These are phyloP conservation scores for Nicotiana attenuata DNA, from an alignment of 257 asterid genomes.

Conservation along the genomic window DNA sequence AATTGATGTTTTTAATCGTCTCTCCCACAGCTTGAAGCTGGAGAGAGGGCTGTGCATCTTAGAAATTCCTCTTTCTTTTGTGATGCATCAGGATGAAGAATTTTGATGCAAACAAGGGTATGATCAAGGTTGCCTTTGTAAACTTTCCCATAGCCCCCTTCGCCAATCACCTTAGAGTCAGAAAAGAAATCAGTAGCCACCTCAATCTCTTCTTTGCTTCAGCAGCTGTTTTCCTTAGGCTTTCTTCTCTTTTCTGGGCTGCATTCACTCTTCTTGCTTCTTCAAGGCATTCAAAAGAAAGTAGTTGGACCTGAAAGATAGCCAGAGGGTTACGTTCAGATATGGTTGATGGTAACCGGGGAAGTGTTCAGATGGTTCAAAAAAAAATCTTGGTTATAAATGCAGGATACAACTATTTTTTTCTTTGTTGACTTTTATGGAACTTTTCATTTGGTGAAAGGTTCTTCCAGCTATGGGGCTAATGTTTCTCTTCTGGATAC, in stretches of 20 bases:
- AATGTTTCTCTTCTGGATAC: too few relatives aligned
- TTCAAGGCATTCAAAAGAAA: slow-evolving; percentile 72
- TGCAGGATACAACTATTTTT: too few relatives aligned
- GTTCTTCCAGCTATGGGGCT: too few relatives aligned
- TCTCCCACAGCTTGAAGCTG: too few relatives aligned
- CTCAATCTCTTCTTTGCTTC: slow-evolving; percentile 52
- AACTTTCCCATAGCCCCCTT: slow-evolving; percentile 84
- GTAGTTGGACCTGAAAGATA: slow-evolving; percentile 50
- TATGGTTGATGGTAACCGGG: neutral
- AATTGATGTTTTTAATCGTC: too few relatives aligned
- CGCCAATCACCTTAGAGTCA: slow-evolving; percentile 59
- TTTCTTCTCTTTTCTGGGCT: slow-evolving; percentile 66
- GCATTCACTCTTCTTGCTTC: slow-evolving; percentile 61
- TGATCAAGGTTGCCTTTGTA: slow-evolving; percentile 82
- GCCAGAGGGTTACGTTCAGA: neutral
- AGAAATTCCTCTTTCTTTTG: slow-evolving; percentile 65
- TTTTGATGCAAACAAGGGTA: slow-evolving; percentile 68
- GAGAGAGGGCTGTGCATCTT: slow-evolving; percentile 9
- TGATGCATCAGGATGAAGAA: slow-evolving; percentile 50
- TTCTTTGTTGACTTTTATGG: too few relatives aligned
- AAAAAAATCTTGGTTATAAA: too few relatives aligned
- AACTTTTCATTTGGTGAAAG: too few relatives aligned
- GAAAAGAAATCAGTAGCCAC: slow-evolving; percentile 58
- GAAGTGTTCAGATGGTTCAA: too few relatives aligned
- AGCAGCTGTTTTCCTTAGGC: slow-evolving; percentile 49